Evolutionary conservation across 2,329 filamentous ascomycete species (phyloP).

Genomic region (Tolypocladium sp.): DNA sequence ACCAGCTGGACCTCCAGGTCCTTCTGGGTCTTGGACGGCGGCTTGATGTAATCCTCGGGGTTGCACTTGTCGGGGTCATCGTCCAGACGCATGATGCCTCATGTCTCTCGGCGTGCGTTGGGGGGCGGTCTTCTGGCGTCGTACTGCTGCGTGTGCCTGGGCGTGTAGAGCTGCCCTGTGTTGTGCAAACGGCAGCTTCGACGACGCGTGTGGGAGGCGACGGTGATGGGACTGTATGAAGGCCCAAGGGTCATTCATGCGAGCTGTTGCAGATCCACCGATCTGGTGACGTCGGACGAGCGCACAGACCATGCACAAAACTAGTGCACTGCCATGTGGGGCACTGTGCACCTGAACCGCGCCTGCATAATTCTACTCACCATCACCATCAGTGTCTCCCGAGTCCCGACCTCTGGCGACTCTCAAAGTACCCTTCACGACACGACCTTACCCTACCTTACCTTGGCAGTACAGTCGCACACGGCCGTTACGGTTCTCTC

Average conservation of each 20-base stretch:
- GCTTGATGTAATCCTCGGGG: conserved; percentile 12
- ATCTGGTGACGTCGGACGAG: background rate
- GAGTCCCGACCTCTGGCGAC: no score
- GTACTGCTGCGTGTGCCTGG: background rate
- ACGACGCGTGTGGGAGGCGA: background rate
- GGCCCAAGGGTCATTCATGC: background rate
- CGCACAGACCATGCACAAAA: background rate
- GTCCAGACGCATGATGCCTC: conserved; percentile 1
- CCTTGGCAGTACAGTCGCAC: background rate
- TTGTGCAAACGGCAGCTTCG: background rate
- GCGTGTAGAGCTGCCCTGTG: background rate
- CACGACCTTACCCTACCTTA: background rate
- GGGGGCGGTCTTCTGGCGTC: background rate
- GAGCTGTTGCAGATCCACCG: background rate
- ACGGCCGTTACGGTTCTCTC: background rate
- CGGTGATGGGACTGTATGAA: background rate
- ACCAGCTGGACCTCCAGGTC: conserved; percentile 57
- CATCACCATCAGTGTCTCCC: no score
- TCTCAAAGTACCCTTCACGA: no score
- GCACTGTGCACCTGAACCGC: background rate
- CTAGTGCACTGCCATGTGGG: background rate
- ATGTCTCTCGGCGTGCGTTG: background rate
- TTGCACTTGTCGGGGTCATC: conserved; percentile 13
- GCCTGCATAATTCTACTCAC: background rate
- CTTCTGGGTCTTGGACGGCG: conserved; percentile 20